Evolutionary conservation across 768 basidiomycete species (phyloP).

Genomic region (Filobasidium floriforme): DNA sequence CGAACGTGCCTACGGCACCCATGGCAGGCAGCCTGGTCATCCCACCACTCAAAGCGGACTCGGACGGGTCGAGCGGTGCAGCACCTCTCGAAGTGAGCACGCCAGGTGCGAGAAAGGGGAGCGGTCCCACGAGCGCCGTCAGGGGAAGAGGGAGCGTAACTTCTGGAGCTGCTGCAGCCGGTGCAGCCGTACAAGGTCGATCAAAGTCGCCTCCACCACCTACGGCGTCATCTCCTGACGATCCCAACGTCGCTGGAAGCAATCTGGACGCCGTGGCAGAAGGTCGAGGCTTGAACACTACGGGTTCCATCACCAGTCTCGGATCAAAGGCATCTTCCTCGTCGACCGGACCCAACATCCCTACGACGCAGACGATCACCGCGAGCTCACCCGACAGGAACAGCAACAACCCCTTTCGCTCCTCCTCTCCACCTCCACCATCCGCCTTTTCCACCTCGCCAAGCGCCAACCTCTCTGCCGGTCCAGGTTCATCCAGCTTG

Average conservation of each 20-base stretch:
- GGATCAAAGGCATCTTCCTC: slow-evolving; percentile 8
- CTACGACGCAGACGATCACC: slow-evolving; percentile 71
- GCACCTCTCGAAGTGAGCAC: slow-evolving; percentile 5
- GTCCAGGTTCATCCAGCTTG: slow-evolving; percentile 16
- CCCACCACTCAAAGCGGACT: slow-evolving; percentile 8
- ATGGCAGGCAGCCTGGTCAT: slow-evolving; percentile 20
- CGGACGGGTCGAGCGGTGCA: slow-evolving; percentile 5
- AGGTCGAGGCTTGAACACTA: neutral
- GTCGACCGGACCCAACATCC: slow-evolving; percentile 26
- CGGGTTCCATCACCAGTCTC: neutral
- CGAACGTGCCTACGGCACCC: slow-evolving; percentile 8
- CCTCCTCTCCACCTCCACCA: slow-evolving; percentile 65
- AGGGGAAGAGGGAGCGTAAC: slow-evolving; percentile 14
- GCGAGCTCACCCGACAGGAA: slow-evolving; percentile 47
- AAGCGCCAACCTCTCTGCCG: slow-evolving; percentile 1
- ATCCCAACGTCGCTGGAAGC: neutral
- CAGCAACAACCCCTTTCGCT: slow-evolving; percentile 59
- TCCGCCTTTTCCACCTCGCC: slow-evolving; percentile 32
- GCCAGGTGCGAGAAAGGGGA: slow-evolving; percentile 11
- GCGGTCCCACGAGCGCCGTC: slow-evolving; percentile 3
- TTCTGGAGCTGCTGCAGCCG: slow-evolving; percentile 19
- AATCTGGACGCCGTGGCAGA: neutral
- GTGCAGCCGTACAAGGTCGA: slow-evolving; percentile 14
- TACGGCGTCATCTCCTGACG: neutral
- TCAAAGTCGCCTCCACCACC: slow-evolving; percentile 14